Conservation (phyloP, 495 filamentous ascomycete genomes). For the Talaromyces ruber region DNA sequence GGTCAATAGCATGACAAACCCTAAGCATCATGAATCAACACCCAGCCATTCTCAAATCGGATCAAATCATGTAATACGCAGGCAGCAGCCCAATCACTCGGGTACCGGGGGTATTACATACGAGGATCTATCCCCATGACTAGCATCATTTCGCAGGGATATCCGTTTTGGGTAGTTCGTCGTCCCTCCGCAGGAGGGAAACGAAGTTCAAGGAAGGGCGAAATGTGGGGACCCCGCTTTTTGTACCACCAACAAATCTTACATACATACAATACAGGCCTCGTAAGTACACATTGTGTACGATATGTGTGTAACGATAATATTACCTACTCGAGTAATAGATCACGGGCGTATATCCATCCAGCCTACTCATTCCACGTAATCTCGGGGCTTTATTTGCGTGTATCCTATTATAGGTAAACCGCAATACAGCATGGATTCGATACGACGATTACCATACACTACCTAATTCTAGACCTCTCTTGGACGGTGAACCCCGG, state of each 20-base stretch:
- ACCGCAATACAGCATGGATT: background rate
- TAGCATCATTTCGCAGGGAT: background rate
- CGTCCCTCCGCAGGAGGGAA: background rate
- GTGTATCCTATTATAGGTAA: background rate
- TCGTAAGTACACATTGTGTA: background rate
- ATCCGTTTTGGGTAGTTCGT: background rate
- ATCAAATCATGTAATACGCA: background rate
- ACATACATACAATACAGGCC: background rate
- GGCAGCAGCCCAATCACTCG: background rate
- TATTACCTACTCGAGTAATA: background rate
- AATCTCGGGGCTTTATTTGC: background rate
- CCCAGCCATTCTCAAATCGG: background rate
- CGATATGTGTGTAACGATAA: background rate
- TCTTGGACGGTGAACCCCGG: background rate
- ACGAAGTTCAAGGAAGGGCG: background rate
- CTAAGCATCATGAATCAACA: background rate
- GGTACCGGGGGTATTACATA: background rate
- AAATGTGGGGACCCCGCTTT: slow-evolving; percentile 4
- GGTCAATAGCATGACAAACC: background rate
- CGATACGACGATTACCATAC: background rate
- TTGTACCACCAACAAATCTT: background rate
- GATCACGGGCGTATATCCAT: background rate
- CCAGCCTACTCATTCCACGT: background rate
- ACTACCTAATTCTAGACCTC: background rate
- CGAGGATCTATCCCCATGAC: background rate